Evolutionary conservation across 169 alveolate species (phyloP).

Genomic region (Eimeria praecox): DNA sequence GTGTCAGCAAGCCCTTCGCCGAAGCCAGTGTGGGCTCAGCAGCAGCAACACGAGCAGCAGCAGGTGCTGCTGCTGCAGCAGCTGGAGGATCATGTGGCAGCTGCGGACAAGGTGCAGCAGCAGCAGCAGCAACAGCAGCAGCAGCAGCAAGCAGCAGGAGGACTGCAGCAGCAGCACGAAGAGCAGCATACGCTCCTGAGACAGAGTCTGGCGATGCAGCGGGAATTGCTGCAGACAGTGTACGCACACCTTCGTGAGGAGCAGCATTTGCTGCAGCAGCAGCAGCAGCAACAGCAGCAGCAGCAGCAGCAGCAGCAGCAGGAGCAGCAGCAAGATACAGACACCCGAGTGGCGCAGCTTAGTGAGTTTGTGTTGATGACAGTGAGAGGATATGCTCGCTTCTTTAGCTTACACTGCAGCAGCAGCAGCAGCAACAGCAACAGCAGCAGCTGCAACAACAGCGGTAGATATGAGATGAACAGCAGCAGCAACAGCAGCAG

Average conservation of each 20-base stretch:
- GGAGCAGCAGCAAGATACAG: slow-evolving; percentile 64
- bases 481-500: slow-evolving; percentile 36
- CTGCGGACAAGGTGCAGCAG: slow-evolving; percentile 14
- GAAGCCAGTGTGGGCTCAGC: background rate
- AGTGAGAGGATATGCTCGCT: slow-evolving; percentile 58
- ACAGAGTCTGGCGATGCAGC: slow-evolving; percentile 61
- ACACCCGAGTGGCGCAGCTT: slow-evolving; percentile 69
- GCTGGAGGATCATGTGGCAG: background rate
- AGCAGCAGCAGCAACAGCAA: slow-evolving; percentile 52
- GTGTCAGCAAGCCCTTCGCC: background rate
- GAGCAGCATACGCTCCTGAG: slow-evolving; percentile 35
- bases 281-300: slow-evolving; percentile 64
- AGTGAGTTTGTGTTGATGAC: slow-evolving; percentile 62
- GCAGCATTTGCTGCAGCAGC: slow-evolving; percentile 68
- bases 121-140: slow-evolving; percentile 49
- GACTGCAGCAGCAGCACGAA: slow-evolving; percentile 21
- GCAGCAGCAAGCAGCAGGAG: slow-evolving; percentile 34
- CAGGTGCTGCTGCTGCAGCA: slow-evolving; percentile 37
- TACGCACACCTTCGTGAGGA: slow-evolving; percentile 46
- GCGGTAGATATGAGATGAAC: background rate
- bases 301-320: slow-evolving; percentile 65
- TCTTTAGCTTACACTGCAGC: slow-evolving; percentile 44
- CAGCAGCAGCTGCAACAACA: slow-evolving; percentile 36
- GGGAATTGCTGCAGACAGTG: slow-evolving; percentile 6
- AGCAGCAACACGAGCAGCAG: slow-evolving; percentile 47